Conservation (phyloP, 768 basidiomycete genomes). For the Tulasnella sp. region DNA sequence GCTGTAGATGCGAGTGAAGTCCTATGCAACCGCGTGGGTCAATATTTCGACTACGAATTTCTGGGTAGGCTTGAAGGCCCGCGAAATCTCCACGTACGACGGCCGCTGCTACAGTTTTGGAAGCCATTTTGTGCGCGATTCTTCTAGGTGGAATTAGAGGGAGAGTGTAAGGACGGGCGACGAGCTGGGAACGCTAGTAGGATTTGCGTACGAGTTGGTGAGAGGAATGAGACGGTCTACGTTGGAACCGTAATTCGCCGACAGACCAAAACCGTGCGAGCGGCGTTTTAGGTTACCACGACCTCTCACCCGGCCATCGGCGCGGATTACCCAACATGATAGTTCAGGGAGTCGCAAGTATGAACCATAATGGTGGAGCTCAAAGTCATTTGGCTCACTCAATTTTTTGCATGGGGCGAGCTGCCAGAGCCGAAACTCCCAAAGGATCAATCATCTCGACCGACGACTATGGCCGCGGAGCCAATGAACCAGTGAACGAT, state of each 20-base stretch:
- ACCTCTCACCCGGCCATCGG: background rate
- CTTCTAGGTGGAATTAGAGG: background rate
- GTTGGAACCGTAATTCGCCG: background rate
- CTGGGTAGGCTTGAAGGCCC: background rate
- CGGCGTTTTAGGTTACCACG: background rate
- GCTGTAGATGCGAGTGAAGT: constrained; percentile 73
- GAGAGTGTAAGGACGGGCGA: background rate
- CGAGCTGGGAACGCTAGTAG: background rate
- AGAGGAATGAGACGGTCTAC: background rate
- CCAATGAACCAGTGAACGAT: background rate
- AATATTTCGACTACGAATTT: background rate
- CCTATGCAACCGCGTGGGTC: constrained; percentile 32
- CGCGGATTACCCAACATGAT: background rate
- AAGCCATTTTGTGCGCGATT: constrained; percentile 30
- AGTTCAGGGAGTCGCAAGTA: background rate
- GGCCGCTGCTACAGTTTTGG: constrained; percentile 58
- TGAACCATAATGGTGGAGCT: no score
- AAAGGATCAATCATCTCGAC: no score
- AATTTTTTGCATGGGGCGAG: background rate
- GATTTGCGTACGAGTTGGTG: background rate
- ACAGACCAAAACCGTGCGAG: background rate
- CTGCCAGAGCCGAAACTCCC: no score
- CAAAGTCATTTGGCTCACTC: background rate
- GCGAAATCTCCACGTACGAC: constrained; percentile 34
- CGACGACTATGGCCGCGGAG: no score